Conservation (phyloP, 257 asterid genomes). For the Ajuga chamaepitys region DNA sequence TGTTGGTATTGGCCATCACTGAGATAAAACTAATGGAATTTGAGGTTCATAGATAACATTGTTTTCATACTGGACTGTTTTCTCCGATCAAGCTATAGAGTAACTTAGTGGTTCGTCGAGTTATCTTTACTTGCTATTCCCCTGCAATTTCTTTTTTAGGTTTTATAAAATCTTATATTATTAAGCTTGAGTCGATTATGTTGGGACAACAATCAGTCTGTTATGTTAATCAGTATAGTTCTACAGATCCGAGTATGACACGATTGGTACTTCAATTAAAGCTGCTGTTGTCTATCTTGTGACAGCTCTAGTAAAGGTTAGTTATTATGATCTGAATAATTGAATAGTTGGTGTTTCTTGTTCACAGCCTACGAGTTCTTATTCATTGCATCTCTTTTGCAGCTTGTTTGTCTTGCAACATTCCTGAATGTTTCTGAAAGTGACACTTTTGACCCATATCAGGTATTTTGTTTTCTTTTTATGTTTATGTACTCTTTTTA, state of each 20-base stretch:
- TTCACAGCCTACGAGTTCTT: background rate
- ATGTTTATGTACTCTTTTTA: background rate
- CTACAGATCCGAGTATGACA: conserved; percentile 91
- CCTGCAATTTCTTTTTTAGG: background rate
- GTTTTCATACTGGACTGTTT: background rate
- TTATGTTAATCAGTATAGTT: conserved; percentile 7
- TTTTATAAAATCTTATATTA: background rate
- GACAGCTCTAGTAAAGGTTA: conserved; percentile 83
- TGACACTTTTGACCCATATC: conserved; percentile 89
- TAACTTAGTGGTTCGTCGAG: background rate
- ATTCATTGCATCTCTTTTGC: conserved; percentile 17
- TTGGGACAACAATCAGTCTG: background rate
- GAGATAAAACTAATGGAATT: background rate
- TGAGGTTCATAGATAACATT: background rate
- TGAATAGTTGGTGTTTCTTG: background rate
- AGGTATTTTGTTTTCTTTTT: conserved; percentile 40
- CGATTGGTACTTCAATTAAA: conserved; percentile 83
- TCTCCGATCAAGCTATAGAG: background rate
- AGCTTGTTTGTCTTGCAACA: conserved; percentile 97
- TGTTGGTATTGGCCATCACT: background rate
- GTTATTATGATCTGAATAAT: conserved; percentile 1
- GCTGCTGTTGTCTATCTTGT: conserved; percentile 77
- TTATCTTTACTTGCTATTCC: background rate
- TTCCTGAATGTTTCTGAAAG: conserved; percentile 92
- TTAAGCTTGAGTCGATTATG: background rate